Conservation (phyloP, 495 filamentous ascomycete genomes). For the Lophium mytilinum region DNA sequence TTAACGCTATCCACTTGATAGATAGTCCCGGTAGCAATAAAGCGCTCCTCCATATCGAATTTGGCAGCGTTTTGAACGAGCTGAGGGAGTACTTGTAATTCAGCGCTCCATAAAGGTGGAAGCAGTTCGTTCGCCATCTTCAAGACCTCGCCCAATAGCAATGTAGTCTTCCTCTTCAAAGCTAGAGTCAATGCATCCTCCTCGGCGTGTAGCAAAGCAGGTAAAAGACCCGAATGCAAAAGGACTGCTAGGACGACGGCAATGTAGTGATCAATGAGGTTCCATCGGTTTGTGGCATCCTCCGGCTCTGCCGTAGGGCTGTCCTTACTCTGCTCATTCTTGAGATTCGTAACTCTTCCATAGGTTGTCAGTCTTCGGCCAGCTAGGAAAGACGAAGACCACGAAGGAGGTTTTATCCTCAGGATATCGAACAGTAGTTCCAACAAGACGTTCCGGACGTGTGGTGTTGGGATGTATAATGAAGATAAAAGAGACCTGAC, state of each 20-base stretch:
- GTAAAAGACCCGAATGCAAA: conserved; percentile 69
- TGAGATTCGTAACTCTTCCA: conserved; percentile 83
- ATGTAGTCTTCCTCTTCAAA: conserved; percentile 77
- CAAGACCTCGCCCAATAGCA: conserved; percentile 82
- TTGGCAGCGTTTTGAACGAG: conserved; percentile 67
- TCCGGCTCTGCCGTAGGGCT: conserved; percentile 41
- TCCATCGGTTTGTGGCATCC: conserved; percentile 61
- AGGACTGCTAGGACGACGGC: conserved; percentile 81
- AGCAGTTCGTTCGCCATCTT: conserved; percentile 81
- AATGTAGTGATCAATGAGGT: conserved; percentile 86
- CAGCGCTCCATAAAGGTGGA: conserved; percentile 66
- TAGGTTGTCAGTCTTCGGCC: conserved; percentile 87
- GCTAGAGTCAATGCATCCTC: conserved; percentile 66
- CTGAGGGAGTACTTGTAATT: conserved; percentile 76
- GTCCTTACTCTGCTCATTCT: conserved; percentile 46
- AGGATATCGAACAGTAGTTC: conserved; percentile 87
- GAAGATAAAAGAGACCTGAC: conserved; percentile 74
- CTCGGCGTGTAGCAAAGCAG: conserved; percentile 56
- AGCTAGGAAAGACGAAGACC: conserved; percentile 92
- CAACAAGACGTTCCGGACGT: conserved; percentile 57
- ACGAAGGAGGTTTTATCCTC: conserved; percentile 89
- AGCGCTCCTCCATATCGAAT: conserved; percentile 62
- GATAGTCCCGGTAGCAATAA: conserved; percentile 73
- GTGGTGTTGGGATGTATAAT: conserved; percentile 60
- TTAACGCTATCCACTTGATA: conserved; percentile 98